These are phyloP conservation scores for Carallia brachiata DNA, from an alignment of 345 rosid species.

Conservation along the genomic window DNA sequence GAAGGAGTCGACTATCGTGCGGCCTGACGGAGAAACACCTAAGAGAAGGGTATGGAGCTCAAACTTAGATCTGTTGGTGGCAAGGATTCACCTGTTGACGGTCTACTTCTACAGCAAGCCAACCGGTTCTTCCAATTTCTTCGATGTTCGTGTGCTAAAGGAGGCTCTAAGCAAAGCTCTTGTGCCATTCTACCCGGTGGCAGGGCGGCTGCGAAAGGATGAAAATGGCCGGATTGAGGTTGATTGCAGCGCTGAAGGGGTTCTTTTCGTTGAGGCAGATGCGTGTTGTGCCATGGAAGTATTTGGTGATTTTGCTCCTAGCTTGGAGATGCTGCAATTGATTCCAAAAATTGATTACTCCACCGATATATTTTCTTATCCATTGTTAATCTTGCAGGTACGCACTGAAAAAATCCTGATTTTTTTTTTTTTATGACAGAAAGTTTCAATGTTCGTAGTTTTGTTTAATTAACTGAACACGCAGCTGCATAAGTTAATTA, in stretches of 20 bases:
- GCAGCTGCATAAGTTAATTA: too few relatives aligned
- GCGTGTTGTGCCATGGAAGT: conserved; percentile 16
- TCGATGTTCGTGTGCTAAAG: conserved; percentile 16
- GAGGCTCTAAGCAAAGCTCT: conserved; percentile 26
- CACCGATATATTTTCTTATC: conserved; percentile 18
- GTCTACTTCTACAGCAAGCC: conserved; percentile 23
- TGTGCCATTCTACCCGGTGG: conserved; percentile 36
- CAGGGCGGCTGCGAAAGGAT: conserved; percentile 30
- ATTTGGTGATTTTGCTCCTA: conserved; percentile 17
- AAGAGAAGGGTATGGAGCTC: conserved; percentile 16
- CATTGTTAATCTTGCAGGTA: conserved; percentile 33
- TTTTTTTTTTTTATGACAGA: too few relatives aligned
- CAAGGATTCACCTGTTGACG: neutral
- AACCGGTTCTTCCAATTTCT: conserved; percentile 13
- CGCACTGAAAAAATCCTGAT: neutral
- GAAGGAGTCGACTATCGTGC: conserved; percentile 15
- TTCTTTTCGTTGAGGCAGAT: conserved; percentile 31
- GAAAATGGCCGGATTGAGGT: conserved; percentile 32
- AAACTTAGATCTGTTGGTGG: conserved; percentile 22
- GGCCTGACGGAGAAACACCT: conserved; percentile 26
- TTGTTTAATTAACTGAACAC: too few relatives aligned
- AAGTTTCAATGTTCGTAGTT: too few relatives aligned
- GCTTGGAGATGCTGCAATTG: conserved; percentile 15
- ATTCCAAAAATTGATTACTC: conserved; percentile 27
- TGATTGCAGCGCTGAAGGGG: conserved; percentile 33